Base-by-base conservation (phyloP, 2,329 filamentous ascomycete species). In the Penicillium sp. region DNA sequence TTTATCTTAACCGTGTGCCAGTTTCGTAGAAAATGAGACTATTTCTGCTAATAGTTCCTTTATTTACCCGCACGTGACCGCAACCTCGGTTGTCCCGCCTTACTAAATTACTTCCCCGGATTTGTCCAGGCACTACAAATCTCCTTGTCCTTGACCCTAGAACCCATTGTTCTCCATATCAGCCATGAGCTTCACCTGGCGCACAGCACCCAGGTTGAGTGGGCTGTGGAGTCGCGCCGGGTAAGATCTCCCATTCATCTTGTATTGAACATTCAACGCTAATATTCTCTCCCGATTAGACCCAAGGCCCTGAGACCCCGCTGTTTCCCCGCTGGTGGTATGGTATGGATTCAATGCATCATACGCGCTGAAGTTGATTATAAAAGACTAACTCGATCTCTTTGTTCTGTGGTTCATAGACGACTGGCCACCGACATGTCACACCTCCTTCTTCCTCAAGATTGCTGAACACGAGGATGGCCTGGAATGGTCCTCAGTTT, bases 91-190 rank as follows among this genome's bases (percentile, higher is more conserved):
- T 50, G 24, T 39, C 34, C 18, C 22, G 6, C 11, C 26, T n/a
- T 31, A 34, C 39, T 8, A 16, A 38, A 55, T 32, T 24, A 22
- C 44, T 55, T 45, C 53, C 53, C 53, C 47, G 32, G 53, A 55
- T 52, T 13, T 26, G 26, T 24, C n/a, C 10, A 31, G 22, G 10
- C 18, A 26, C 13, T 35, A 11, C 24, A 34, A 16, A 32, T 35
- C n/a, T 46, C 13, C 34, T 34, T 22, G 14, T 20, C 4, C n/a
- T 45, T 18, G 6, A 32, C 24, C 26, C 14, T 14, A 5, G 10
- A 13, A 5, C 18, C 20, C 11, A 13, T 46, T 18, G 4, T 37
- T 50, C 13, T 24, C 4, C 5, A 18, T 50, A 29, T 29, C 3
- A 9, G 20, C 13, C 29, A 56, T 56, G 53, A 40, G 22, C 29